Base-by-base conservation (phyloP, 1,284 basidiomycete species). In the Apiotrichum akiyoshidainum region DNA sequence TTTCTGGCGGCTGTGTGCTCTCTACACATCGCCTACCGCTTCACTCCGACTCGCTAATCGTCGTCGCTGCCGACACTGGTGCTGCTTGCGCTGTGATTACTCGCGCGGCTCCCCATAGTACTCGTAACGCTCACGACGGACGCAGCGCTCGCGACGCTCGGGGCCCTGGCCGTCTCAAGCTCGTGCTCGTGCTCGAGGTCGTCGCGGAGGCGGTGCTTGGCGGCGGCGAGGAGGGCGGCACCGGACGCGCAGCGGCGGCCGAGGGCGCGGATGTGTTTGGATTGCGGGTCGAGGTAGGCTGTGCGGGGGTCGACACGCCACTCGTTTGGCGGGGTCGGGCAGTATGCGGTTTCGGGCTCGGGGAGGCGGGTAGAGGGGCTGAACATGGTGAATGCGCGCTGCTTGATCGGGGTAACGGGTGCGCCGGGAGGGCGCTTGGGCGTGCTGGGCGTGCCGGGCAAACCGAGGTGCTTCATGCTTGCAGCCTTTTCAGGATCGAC, bases 221-320 rank as follows among this genome's bases (percentile, higher is more conserved):
- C 37, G 12, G 48, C 48, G 6, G 48, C 48, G 10, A 50, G 19
- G 6, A 50, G 48, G 16, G 48, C 48, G 1, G 48, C 48, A 14
- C 48, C 48, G 19, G 48, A 50, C 19, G 48, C 48, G 21, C 48
- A 50, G 7, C 48, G 35, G 48, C 48, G 48, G 12, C 48, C 48
- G 9, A 50, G 19, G n/a, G 33, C 14, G 12, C 48, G 48, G 35
- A 50, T 19, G 11, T 39, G 31, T 11, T 35, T 35, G 3, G 35
- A 17, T 12, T 50, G 17, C 7, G 48, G 35, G 48, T 50, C 48
- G 37, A 50, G 34, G 37, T 14, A 40, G 5, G 37, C 48, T 13
- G 37, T 16, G 19, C 48, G 48, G 2, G 48, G 48, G 37, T 50
- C 48, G 7, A 50, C 34, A 5, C 37, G 34, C 13, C 35, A 17